Percentiles rank a stretch among this genome's conserved stretches.
Evolutionary conservation across 2,329 filamentous ascomycete species (phyloP).

Genomic region (Lasiodiplodia sp.): DNA sequence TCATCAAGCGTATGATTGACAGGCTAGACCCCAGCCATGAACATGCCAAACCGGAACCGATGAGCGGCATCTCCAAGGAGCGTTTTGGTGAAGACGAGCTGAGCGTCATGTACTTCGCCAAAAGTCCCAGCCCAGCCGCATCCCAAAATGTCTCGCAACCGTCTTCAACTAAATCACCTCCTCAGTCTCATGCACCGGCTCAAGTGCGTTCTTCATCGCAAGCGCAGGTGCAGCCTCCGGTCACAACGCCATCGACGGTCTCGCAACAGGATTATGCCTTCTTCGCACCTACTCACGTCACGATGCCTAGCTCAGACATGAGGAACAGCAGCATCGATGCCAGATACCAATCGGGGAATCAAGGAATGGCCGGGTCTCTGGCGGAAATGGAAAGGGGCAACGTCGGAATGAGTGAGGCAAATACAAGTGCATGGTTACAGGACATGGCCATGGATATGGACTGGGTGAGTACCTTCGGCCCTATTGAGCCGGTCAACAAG

Average conservation of each 20-base stretch:
- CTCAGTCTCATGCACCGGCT: background rate
- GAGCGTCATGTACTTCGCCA: slow-evolving; percentile 23
- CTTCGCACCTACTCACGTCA: slow-evolving; percentile 3
- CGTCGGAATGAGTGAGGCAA: slow-evolving; percentile 44
- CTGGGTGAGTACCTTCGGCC: slow-evolving; percentile 40
- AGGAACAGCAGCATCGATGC: slow-evolving; percentile 27
- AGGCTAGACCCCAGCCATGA: slow-evolving; percentile 42
- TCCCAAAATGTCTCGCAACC: background rate
- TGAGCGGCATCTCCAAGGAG: slow-evolving; percentile 20
- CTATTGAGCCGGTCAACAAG: background rate
- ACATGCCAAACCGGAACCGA: slow-evolving; percentile 8
- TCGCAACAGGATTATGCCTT: slow-evolving; percentile 19
- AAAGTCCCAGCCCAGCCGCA: slow-evolving; percentile 18
- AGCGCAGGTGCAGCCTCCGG: slow-evolving; percentile 4
- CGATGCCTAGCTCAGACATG: background rate
- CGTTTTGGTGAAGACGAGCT: slow-evolving; percentile 22
- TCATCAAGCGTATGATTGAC: slow-evolving; percentile 49
- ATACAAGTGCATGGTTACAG: slow-evolving; percentile 38
- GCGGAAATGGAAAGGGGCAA: slow-evolving; percentile 27
- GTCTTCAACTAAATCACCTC: slow-evolving; percentile 3
- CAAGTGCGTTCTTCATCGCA: background rate
- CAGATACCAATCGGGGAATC: slow-evolving; percentile 18
- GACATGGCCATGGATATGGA: slow-evolving; percentile 45
- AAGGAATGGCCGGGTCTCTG: slow-evolving; percentile 30
- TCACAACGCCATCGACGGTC: background rate